Evolutionary conservation across 2,329 filamentous ascomycete genomes (phyloP).

Genomic region (Ophiostoma sp.): DNA sequence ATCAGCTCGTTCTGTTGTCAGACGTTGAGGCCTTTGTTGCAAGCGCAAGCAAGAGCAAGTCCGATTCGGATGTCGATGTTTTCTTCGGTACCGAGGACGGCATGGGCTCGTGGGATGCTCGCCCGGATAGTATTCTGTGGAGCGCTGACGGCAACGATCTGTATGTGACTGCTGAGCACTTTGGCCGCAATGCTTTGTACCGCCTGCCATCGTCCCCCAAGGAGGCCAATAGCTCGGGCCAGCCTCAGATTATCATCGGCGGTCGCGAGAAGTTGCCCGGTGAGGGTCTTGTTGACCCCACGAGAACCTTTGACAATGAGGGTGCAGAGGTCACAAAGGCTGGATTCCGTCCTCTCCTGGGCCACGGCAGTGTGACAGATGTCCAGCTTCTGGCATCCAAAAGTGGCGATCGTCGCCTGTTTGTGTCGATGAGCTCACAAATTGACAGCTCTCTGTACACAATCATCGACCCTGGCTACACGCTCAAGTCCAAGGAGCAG

Average conservation of each 20-base stretch:
- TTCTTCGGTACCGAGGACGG: conserved; percentile 59
- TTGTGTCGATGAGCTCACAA: conserved; percentile 63
- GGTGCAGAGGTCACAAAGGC: not conserved
- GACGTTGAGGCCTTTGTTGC: conserved; percentile 51
- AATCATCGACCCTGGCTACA: conserved; percentile 45
- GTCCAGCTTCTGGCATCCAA: conserved; percentile 44
- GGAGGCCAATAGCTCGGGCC: conserved; percentile 32
- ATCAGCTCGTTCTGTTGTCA: conserved; percentile 59
- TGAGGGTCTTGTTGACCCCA: conserved; percentile 14
- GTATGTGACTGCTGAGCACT: conserved; percentile 68
- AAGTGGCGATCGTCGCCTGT: conserved; percentile 40
- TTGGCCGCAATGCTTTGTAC: conserved; percentile 59
- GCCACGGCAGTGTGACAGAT: conserved; percentile 50
- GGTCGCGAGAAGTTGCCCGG: conserved; percentile 27
- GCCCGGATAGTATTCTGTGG: conserved; percentile 53
- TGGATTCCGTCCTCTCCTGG: conserved; percentile 21
- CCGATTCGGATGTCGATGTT: conserved; percentile 48
- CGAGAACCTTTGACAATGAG: conserved; percentile 5
- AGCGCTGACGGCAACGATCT: conserved; percentile 56
- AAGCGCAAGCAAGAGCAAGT: not conserved
- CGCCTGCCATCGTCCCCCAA: conserved; percentile 53
- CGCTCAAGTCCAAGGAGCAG: conserved; percentile 8
- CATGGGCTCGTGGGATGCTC: conserved; percentile 57
- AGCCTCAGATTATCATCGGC: conserved; percentile 46
- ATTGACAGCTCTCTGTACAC: conserved; percentile 68